Conservation (phyloP, 1,284 basidiomycete genomes). For the Calocybe gambosa region DNA sequence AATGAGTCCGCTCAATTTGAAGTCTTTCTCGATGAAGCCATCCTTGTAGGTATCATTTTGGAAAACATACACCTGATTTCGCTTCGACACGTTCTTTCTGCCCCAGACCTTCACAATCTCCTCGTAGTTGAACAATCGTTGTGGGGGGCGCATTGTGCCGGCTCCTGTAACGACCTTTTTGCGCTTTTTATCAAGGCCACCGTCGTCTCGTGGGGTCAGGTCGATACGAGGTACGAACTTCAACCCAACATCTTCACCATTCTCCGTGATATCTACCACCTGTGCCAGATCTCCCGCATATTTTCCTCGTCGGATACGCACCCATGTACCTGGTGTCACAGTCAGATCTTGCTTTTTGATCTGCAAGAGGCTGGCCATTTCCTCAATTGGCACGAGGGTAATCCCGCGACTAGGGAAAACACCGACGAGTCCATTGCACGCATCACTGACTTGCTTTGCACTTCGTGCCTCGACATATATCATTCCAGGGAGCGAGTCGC, state of each 20-base stretch:
- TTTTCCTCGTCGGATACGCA: conserved; percentile 90
- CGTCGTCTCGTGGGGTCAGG: conserved; percentile 83
- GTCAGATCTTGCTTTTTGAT: conserved; percentile 93
- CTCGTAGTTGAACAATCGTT: conserved; percentile 91
- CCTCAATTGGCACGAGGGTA: conserved; percentile 90
- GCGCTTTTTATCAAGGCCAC: conserved; percentile 57
- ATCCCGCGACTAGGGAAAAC: conserved; percentile 81
- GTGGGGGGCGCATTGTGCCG: conserved; percentile 75
- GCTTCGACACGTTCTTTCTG: conserved; percentile 65
- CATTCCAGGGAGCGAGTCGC: conserved; percentile 92
- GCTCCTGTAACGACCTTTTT: conserved; percentile 54
- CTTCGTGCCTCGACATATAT: conserved; percentile 94
- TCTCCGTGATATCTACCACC: conserved; percentile 89
- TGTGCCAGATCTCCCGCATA: conserved; percentile 95
- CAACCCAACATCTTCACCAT: conserved; percentile 90
- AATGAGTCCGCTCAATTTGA: conserved; percentile 76
- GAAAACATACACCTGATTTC: conserved; percentile 76
- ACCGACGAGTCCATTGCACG: conserved; percentile 87
- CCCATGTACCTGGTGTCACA: conserved; percentile 88
- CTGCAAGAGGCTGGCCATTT: conserved; percentile 95
- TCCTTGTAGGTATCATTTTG: conserved; percentile 91
- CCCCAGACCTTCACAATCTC: conserved; percentile 89
- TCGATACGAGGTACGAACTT: conserved; percentile 98
- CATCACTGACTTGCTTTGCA: conserved; percentile 81
- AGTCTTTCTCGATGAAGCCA: conserved; percentile 96